These are phyloP conservation scores for Chrysoporthe puriensis DNA, from an alignment of 2,329 filamentous ascomycete genomes.

Conservation along the genomic window DNA sequence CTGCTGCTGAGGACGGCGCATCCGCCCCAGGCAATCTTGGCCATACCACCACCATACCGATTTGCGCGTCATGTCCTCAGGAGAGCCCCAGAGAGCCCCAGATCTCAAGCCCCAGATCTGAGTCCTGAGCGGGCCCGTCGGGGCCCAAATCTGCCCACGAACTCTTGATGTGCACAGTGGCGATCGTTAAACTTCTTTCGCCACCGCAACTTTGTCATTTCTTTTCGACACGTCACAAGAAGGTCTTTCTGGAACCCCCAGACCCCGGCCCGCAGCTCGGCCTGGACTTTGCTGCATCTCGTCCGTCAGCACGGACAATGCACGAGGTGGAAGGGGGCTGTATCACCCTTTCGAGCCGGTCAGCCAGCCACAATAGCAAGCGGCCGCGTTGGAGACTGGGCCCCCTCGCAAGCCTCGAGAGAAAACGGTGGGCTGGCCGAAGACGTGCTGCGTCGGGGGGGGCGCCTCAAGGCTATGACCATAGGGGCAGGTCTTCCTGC, in stretches of 20 bases:
- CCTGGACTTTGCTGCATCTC: background rate
- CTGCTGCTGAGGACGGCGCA: background rate
- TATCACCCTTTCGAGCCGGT: background rate
- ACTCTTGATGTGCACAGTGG: background rate
- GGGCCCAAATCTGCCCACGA: background rate
- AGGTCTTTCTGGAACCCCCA: background rate
- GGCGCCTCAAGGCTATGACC: background rate
- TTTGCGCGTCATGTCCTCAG: background rate
- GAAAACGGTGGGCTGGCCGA: background rate
- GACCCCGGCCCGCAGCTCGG: background rate
- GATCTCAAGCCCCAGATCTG: background rate
- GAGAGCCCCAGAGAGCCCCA: background rate
- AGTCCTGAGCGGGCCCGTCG: too few relatives aligned
- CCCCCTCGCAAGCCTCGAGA: background rate
- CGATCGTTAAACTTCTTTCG: background rate
- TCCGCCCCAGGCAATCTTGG: background rate
- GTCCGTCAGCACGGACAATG: background rate
- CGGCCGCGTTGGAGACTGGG: background rate
- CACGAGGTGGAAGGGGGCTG: background rate
- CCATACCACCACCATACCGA: background rate
- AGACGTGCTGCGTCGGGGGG: background rate
- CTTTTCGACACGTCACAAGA: background rate
- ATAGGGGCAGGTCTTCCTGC: background rate
- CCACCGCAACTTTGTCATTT: background rate
- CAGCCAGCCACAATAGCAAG: slow-evolving; percentile 12